These are phyloP conservation scores for Aspergillus glaucus DNA, from an alignment of 2,329 filamentous ascomycete genomes.

Conservation along the genomic window DNA sequence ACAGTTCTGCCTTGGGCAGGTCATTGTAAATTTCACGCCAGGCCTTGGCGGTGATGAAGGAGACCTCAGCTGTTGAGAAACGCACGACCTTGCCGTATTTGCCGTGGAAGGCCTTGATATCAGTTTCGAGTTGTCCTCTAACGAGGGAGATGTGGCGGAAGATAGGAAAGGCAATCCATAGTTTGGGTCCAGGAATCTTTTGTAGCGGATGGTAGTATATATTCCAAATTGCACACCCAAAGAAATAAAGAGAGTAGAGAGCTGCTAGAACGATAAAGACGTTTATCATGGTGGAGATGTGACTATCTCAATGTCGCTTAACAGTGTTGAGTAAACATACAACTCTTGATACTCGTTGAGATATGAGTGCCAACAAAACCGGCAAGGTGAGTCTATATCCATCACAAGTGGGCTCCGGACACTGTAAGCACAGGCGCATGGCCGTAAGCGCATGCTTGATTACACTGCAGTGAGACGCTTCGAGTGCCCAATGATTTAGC, in stretches of 20 bases:
- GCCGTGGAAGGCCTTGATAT: constrained; percentile 4
- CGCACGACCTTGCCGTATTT: constrained; percentile 20
- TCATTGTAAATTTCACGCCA: constrained; percentile 24
- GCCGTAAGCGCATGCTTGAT: too few species aligned
- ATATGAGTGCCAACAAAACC: too few species aligned
- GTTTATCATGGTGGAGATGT: too few species aligned
- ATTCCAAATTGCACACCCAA: neutral
- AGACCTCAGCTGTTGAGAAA: constrained; percentile 26
- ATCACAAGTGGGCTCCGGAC: neutral
- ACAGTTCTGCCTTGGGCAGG: constrained; percentile 6
- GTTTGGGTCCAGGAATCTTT: constrained; percentile 9
- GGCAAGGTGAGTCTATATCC: neutral
- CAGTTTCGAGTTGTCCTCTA: constrained; percentile 6
- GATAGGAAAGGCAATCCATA: constrained; percentile 12
- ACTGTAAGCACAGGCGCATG: too few species aligned
- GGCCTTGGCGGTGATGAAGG: constrained; percentile 19
- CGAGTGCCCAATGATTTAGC: too few species aligned
- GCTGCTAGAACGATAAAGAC: neutral
- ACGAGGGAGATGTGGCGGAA: constrained; percentile 6
- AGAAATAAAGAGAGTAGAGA: neutral
- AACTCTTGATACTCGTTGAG: too few species aligned
- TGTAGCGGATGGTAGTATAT: constrained; percentile 16
- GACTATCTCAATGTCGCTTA: too few species aligned
- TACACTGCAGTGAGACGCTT: too few species aligned
- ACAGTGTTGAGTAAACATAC: too few species aligned